A percentile compares a stretch with the other conserved stretches of the same genome.
These are phyloP conservation scores for Spathaspora hagerdaliae DNA, from an alignment of 805 yeast species.

Conservation along the genomic window DNA sequence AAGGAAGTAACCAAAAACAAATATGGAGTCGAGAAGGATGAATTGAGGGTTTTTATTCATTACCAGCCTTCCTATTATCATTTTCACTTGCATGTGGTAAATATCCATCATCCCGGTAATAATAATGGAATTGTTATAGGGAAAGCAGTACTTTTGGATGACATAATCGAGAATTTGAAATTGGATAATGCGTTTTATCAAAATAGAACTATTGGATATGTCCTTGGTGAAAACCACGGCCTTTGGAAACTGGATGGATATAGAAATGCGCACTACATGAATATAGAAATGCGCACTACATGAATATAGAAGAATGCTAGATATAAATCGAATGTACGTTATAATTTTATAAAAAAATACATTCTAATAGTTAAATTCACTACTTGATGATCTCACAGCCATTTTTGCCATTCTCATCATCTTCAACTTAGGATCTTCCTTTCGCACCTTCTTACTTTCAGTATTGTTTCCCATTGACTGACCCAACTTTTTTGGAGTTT, in stretches of 20 bases:
- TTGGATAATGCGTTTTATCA: slow-evolving; percentile 56
- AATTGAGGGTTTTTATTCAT: slow-evolving; percentile 77
- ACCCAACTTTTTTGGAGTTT: slow-evolving; percentile 83
- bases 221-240: slow-evolving; percentile 72
- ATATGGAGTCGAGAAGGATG: slow-evolving; percentile 45
- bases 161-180: slow-evolving; percentile 68
- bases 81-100: slow-evolving; percentile 88
- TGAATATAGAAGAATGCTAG: background rate
- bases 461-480: slow-evolving; percentile 28
- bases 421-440: slow-evolving; percentile 66
- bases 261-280: slow-evolving; percentile 8
- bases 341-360: background rate
- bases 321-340: no score
- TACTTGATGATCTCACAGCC: slow-evolving; percentile 59
- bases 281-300: slow-evolving; percentile 2
- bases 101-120: slow-evolving; percentile 62
- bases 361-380: slow-evolving; percentile 64
- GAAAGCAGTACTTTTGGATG: slow-evolving; percentile 77
- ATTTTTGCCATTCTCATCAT: slow-evolving; percentile 72
- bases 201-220: slow-evolving; percentile 56
- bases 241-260: slow-evolving; percentile 50
- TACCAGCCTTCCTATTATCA: slow-evolving; percentile 97
- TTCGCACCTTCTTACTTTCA: slow-evolving; percentile 37
- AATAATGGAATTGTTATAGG: slow-evolving; percentile 71
- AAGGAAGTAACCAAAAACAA: slow-evolving; percentile 37